Evolutionary conservation across 768 basidiomycete species (phyloP).

Genomic region (Crassisporium funariophilum): DNA sequence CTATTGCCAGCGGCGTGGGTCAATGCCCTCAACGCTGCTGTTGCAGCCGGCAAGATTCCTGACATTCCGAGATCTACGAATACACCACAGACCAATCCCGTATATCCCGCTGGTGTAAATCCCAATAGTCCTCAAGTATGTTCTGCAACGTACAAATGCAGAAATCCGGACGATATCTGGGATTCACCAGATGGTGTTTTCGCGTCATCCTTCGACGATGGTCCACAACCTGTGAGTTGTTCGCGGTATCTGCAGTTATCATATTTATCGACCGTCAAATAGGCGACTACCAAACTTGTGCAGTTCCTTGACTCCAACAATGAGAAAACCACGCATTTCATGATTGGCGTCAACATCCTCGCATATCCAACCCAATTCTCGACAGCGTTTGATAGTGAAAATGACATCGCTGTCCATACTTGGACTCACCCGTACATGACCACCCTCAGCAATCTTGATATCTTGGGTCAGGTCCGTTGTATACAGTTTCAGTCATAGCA

Average conservation of each 20-base stretch:
- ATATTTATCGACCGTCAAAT: slow-evolving; percentile 1
- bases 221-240: slow-evolving; percentile 53
- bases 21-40: slow-evolving; percentile 67
- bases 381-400: slow-evolving; percentile 46
- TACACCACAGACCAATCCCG: slow-evolving; percentile 37
- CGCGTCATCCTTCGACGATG: slow-evolving; percentile 79
- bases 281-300: slow-evolving; percentile 54
- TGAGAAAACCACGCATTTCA: slow-evolving; percentile 80
- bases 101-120: slow-evolving; percentile 47
- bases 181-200: slow-evolving; percentile 74
- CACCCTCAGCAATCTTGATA: slow-evolving; percentile 63
- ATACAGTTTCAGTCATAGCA: background rate
- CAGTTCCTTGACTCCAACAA: slow-evolving; percentile 69
- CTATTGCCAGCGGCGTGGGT: slow-evolving; percentile 70
- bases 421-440: slow-evolving; percentile 86
- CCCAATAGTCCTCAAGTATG: slow-evolving; percentile 60
- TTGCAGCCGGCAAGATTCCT: slow-evolving; percentile 73
- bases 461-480: slow-evolving; percentile 60
- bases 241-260: background rate
- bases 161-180: slow-evolving; percentile 63
- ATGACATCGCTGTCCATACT: slow-evolving; percentile 59
- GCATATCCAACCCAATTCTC: slow-evolving; percentile 56
- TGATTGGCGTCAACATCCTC: slow-evolving; percentile 83
- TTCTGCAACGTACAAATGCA: slow-evolving; percentile 75
- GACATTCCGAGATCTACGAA: slow-evolving; percentile 54